Percentiles rank a stretch among this genome's conserved stretches.
Evolutionary conservation across 108 stramenopile genomes (phyloP).

Genomic region (Cyclostephanos tholiformis): DNA sequence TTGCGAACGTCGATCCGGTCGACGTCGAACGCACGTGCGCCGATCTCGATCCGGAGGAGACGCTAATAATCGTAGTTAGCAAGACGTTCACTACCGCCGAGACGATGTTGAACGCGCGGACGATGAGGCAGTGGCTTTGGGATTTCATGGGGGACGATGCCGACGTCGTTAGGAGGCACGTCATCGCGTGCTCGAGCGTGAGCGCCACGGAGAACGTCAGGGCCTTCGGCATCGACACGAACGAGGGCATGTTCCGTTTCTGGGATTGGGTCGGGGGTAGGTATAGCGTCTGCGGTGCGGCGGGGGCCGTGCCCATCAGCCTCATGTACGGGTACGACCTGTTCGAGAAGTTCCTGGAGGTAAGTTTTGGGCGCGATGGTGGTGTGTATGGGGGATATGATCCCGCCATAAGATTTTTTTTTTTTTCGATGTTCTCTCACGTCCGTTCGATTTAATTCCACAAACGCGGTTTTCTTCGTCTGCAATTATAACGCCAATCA

Average conservation of each 20-base stretch:
- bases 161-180: conserved; percentile 94
- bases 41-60: conserved; percentile 92
- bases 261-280: conserved; percentile 98
- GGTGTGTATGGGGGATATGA: too few species aligned
- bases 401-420: too few species aligned
- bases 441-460: not conserved
- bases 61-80: conserved; percentile 93
- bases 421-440: not conserved
- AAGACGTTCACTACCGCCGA: conserved; percentile 99
- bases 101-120: conserved; percentile 99
- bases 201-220: conserved; percentile 73
- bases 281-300: conserved; percentile 94
- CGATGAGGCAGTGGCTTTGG: conserved; percentile 97
- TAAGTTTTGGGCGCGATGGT: conserved; percentile 21
- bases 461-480: too few species aligned
- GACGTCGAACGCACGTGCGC: conserved; percentile 95
- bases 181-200: conserved; percentile 91
- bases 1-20: conserved; percentile 99
- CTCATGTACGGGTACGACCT: conserved; percentile 91
- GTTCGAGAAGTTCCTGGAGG: conserved; percentile 92
- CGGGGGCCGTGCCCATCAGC: conserved; percentile 91
- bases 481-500: not conserved
- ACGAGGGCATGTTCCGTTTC: conserved; percentile 90
- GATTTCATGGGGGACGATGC: conserved; percentile 91
- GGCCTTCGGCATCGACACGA: conserved; percentile 90